Percentiles rank a stretch among this genome's conserved stretches.
phyloP scores from a whole-genome alignment of 2,329 filamentous ascomycete species.

The Thielaviopsis punctulata region DNA sequence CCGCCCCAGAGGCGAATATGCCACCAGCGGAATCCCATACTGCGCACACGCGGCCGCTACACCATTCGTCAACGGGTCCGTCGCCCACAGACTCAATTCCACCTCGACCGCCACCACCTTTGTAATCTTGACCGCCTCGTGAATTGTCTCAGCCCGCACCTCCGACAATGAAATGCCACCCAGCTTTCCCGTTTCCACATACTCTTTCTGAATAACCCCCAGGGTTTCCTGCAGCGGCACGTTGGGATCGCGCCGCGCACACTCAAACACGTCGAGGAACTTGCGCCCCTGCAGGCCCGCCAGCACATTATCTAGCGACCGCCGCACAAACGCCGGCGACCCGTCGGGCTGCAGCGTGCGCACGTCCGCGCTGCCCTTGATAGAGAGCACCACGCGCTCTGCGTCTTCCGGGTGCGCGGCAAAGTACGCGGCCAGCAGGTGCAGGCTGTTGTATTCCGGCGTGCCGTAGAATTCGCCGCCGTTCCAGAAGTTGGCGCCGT shows the following conservation, averaged over 20 bases:
- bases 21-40: constrained; percentile 49
- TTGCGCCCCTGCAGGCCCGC: constrained; percentile 34
- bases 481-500: constrained; percentile 38
- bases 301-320: constrained; percentile 40
- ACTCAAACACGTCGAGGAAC: constrained; percentile 43
- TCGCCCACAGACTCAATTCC: constrained; percentile 33
- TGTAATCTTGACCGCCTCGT: constrained; percentile 26
- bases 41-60: constrained; percentile 40
- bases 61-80: constrained; percentile 32
- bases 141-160: constrained; percentile 30
- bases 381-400: constrained; percentile 39
- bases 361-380: constrained; percentile 38
- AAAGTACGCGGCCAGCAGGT: constrained; percentile 45
- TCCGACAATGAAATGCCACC: constrained; percentile 36
- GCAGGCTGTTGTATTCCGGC: constrained; percentile 38
- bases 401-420: constrained; percentile 45
- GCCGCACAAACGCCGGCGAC: constrained; percentile 34
- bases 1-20: constrained; percentile 54
- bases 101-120: constrained; percentile 34
- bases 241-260: constrained; percentile 36
- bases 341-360: constrained; percentile 27
- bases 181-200: constrained; percentile 33
- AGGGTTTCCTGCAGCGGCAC: constrained; percentile 28
- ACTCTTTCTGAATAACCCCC: constrained; percentile 27
- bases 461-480: constrained; percentile 48